Evolutionary conservation across 495 filamentous ascomycete species (phyloP).

Genomic region (Neohortaea acidophila): DNA sequence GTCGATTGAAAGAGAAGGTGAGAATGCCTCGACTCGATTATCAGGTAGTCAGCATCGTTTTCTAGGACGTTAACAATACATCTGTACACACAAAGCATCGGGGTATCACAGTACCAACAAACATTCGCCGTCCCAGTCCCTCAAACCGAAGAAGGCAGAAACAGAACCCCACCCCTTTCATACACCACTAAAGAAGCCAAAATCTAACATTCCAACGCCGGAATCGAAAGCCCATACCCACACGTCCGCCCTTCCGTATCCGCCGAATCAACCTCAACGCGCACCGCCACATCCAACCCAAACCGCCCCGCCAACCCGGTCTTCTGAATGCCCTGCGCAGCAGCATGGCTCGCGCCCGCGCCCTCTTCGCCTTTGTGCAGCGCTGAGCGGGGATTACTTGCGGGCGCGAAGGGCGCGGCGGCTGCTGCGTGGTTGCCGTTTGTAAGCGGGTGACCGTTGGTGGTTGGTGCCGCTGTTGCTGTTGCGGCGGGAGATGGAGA

Average conservation of each 20-base stretch:
- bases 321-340: conserved; percentile 19
- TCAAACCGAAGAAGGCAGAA: too few relatives aligned
- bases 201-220: conserved; percentile 23
- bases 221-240: conserved; percentile 29
- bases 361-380: conserved; percentile 25
- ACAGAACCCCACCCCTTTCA: too few relatives aligned
- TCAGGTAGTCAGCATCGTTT: too few relatives aligned
- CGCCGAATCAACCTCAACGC: conserved; percentile 25
- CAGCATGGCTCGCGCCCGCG: conserved; percentile 26
- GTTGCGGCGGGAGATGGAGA: conserved; percentile 1
- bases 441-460: background rate
- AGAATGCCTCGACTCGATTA: too few relatives aligned
- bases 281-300: conserved; percentile 27
- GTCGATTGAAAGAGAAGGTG: too few relatives aligned
- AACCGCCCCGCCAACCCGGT: conserved; percentile 24
- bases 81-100: too few relatives aligned
- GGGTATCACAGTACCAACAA: too few relatives aligned
- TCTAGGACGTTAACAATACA: too few relatives aligned
- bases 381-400: conserved; percentile 22
- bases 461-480: conserved; percentile 1
- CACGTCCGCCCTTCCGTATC: conserved; percentile 25
- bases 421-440: background rate
- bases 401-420: background rate
- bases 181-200: too few relatives aligned
- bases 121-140: too few relatives aligned